phyloP scores from a whole-genome alignment of 345 rosid genomes.

The Acer negundo region DNA sequence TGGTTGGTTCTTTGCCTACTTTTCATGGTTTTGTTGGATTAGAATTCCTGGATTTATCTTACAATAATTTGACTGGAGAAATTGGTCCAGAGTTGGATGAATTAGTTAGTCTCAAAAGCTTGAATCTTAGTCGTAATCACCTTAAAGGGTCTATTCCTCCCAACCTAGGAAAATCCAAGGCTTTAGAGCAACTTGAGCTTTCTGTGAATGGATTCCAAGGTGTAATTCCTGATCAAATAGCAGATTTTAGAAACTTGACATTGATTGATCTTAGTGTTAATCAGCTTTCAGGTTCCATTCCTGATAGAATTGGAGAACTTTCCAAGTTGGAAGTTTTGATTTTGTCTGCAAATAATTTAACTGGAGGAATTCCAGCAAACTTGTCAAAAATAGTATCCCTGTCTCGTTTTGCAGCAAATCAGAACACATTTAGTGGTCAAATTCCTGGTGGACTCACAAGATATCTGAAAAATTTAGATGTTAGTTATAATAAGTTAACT shows the following conservation, averaged over 20 bases:
- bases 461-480: slow-evolving; percentile 47
- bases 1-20: slow-evolving; percentile 46
- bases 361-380: slow-evolving; percentile 46
- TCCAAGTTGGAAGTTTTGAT: slow-evolving; percentile 44
- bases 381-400: slow-evolving; percentile 47
- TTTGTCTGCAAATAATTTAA: slow-evolving; percentile 52
- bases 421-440: slow-evolving; percentile 43
- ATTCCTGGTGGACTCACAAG: slow-evolving; percentile 57
- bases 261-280: slow-evolving; percentile 60
- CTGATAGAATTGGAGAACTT: slow-evolving; percentile 50
- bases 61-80: slow-evolving; percentile 38
- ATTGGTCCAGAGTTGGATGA: slow-evolving; percentile 45
- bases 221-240: slow-evolving; percentile 47
- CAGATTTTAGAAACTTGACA: slow-evolving; percentile 35
- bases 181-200: slow-evolving; percentile 53
- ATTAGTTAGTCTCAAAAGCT: slow-evolving; percentile 45
- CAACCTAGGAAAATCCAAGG: slow-evolving; percentile 32
- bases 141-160: slow-evolving; percentile 51
- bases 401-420: slow-evolving; percentile 61
- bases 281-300: slow-evolving; percentile 47
- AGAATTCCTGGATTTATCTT: slow-evolving; percentile 61
- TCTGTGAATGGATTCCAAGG: slow-evolving; percentile 42
- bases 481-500: slow-evolving; percentile 52
- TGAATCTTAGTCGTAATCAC: slow-evolving; percentile 43
- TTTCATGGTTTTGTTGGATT: slow-evolving; percentile 52